A percentile compares a stretch with the other conserved stretches of the same genome.
Conservation (phyloP, 208 protist genomes). For the Acanthamoeba sp. region DNA sequence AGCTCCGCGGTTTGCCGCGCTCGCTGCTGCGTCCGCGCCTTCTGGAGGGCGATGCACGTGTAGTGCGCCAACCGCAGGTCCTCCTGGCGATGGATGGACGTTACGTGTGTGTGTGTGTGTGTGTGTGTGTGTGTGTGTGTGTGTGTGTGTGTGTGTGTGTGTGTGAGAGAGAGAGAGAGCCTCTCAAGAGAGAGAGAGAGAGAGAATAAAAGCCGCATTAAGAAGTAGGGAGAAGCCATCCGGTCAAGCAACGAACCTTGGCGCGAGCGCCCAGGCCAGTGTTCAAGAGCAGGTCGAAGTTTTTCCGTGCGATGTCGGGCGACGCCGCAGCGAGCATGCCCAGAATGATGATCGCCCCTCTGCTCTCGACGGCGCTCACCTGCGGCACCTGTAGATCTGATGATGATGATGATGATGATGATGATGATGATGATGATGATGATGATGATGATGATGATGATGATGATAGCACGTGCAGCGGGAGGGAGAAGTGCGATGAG, state of each 20-base stretch:
- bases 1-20: neutral
- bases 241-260: neutral
- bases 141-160: too few relatives aligned
- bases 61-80: conserved; percentile 76
- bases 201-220: too few relatives aligned
- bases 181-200: neutral
- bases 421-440: too few relatives aligned
- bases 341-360: conserved; percentile 78
- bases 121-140: too few relatives aligned
- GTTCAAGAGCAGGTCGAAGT: conserved; percentile 71
- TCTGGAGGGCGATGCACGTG: conserved; percentile 82
- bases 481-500: neutral
- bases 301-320: conserved; percentile 1
- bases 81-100: neutral
- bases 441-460: too few relatives aligned
- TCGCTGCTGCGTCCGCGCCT: neutral
- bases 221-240: too few relatives aligned
- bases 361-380: neutral
- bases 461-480: too few relatives aligned
- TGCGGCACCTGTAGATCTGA: conserved; percentile 8
- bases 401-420: too few relatives aligned
- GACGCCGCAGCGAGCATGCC: conserved; percentile 71
- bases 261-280: conserved; percentile 72
- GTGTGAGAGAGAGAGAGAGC: too few relatives aligned
- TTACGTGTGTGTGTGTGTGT: too few relatives aligned